Percentiles rank a stretch among this genome's conserved stretches.
Conservation (phyloP, 495 filamentous ascomycete species). For the Penicillium canescens region DNA sequence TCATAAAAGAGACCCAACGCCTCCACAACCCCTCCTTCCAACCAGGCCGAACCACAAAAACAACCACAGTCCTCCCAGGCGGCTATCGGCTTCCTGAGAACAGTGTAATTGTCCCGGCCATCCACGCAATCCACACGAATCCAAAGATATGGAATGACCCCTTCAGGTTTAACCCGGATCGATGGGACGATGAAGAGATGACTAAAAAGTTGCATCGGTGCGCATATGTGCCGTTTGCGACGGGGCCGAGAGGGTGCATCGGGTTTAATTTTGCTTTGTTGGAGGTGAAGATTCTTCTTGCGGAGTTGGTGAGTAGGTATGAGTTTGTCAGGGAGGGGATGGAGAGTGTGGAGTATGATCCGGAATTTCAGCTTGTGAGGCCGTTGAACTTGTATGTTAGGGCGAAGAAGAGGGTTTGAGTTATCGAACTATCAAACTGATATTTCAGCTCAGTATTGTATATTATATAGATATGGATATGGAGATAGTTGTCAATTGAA, state of each 20-base stretch:
- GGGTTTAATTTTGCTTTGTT: slow-evolving; percentile 59
- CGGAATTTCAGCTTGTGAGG: slow-evolving; percentile 53
- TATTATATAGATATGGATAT: too few relatives aligned
- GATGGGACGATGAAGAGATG: too few relatives aligned
- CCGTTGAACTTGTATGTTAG: slow-evolving; percentile 54
- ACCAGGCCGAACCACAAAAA: slow-evolving; percentile 51
- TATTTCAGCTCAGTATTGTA: too few relatives aligned
- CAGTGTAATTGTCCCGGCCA: slow-evolving; percentile 43
- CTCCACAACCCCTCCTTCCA: slow-evolving; percentile 59
- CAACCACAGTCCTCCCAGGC: slow-evolving; percentile 53
- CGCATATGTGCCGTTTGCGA: slow-evolving; percentile 54
- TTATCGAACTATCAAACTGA: too few relatives aligned
- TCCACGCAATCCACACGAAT: slow-evolving; percentile 55
- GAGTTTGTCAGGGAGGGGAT: slow-evolving; percentile 43
- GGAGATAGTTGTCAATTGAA: too few relatives aligned
- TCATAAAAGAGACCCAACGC: slow-evolving; percentile 58
- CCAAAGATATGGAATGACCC: slow-evolving; percentile 52
- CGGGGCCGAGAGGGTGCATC: slow-evolving; percentile 51
- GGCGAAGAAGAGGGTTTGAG: slow-evolving; percentile 36
- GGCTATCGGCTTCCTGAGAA: slow-evolving; percentile 51
- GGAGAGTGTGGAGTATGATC: slow-evolving; percentile 54
- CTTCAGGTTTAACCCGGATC: slow-evolving; percentile 52
- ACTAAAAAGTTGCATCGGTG: slow-evolving; percentile 41
- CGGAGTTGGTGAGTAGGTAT: slow-evolving; percentile 54
- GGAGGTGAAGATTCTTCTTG: slow-evolving; percentile 54